Evolutionary conservation across 2,329 filamentous ascomycete genomes (phyloP).

Genomic region (Arthrobotrys conoides): DNA sequence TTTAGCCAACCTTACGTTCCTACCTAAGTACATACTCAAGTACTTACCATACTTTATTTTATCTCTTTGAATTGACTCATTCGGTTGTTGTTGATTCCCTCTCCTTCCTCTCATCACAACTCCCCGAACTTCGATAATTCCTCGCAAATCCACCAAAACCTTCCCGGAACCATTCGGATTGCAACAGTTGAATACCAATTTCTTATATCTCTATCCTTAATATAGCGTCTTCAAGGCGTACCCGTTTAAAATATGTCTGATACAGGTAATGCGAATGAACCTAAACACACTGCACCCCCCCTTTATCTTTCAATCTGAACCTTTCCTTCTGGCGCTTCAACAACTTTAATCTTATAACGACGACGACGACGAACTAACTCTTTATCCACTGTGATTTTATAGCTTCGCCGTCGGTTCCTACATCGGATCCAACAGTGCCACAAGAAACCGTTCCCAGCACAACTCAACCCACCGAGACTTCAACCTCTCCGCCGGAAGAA

Average conservation of each 20-base stretch:
- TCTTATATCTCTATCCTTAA: slow-evolving; percentile 15
- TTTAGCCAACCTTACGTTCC: no score
- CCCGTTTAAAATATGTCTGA: slow-evolving; percentile 35
- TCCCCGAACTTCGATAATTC: slow-evolving; percentile 1
- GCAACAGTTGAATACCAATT: neutral
- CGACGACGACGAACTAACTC: neutral
- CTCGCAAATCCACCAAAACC: neutral
- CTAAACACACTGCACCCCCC: slow-evolving; percentile 1
- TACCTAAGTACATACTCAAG: neutral
- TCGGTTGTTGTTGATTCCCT: slow-evolving; percentile 55
- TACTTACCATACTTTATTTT: no score
- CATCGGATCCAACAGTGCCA: slow-evolving; percentile 5
- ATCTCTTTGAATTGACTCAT: slow-evolving; percentile 41
- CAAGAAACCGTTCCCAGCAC: neutral
- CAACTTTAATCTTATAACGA: slow-evolving; percentile 6
- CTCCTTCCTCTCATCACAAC: slow-evolving; percentile 5
- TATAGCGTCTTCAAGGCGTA: slow-evolving; percentile 2
- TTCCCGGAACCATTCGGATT: slow-evolving; percentile 22
- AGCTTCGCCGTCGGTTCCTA: slow-evolving; percentile 4
- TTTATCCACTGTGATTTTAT: neutral
- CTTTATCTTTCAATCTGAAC: neutral
- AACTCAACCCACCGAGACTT: slow-evolving; percentile 1
- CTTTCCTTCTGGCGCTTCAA: neutral
- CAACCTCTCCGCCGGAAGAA: slow-evolving; percentile 8
- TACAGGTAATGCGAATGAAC: slow-evolving; percentile 34